Evolutionary conservation across 164 flowering plant species (phyloP), one percentile per base, ranked within the genome.

Genomic region (Vitis cinerea): DNA sequence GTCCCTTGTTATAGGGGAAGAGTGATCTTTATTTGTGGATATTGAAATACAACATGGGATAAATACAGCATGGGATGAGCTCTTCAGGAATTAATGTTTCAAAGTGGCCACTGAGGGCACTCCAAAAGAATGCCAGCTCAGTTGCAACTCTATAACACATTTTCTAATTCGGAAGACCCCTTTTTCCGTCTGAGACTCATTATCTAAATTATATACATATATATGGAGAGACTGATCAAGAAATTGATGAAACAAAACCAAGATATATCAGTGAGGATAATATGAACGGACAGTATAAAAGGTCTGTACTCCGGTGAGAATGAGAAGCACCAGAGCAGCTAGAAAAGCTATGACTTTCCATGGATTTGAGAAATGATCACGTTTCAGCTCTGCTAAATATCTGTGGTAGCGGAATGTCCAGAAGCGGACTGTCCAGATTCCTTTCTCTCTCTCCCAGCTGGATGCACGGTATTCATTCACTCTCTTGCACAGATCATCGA

Each of bases 401-500:
- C n/a, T 9, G 4, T 51, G 0, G 14, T 3, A 10, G 14, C 9
- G 0, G 54, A 51, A 11, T 10, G 4, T 51, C 53, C 10, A 51
- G 13, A 8, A 23, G 17, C 17, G 17, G 17, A 10, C 1, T 10
- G 4, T 51, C 54, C 10, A 51, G 13, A 9, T 8, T 51, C 0
- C 54, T 10, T 10, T 51, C 10, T 51, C 1, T 10, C 54, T 51
- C 12, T 4, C 0, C 54, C 54, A 10, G 13, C 12, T 8, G 54
- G 12, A 9, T 3, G 0, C 13, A 10, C 13, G 54, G 12, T 73
- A 69, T 7, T 15, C 52, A 37, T 59, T 68, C 27, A 79, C 37
- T 37, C 67, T 37, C 8, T 67, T 63, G 65, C 80, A 74, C 37
- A 77, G 17, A 1, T 71, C 74, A 2, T 47, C 57, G 12, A 69